Evolutionary conservation across 1,284 basidiomycete species (phyloP).

Genomic region (Clitocybe nebularis): DNA sequence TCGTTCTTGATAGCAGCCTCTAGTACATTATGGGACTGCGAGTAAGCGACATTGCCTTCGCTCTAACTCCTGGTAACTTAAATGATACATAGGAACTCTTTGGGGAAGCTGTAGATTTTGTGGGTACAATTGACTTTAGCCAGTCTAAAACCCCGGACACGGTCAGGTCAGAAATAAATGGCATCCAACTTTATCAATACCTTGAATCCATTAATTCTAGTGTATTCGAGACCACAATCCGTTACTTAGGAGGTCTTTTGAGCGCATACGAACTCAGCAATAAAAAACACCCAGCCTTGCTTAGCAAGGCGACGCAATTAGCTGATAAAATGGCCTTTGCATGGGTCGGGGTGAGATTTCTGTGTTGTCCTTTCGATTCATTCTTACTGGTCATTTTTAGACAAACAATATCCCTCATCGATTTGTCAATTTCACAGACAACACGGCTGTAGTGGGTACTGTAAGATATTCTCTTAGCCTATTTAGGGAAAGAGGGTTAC

Average conservation of each 20-base stretch:
- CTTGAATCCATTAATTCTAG: slow-evolving; percentile 30
- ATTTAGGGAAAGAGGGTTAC: background rate
- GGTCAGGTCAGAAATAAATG: slow-evolving; percentile 45
- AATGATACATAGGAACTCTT: slow-evolving; percentile 43
- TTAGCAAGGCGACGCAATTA: slow-evolving; percentile 66
- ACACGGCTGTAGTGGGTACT: slow-evolving; percentile 33
- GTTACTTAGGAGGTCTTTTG: slow-evolving; percentile 68
- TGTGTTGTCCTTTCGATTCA: background rate
- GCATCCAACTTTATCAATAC: background rate
- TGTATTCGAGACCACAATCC: slow-evolving; percentile 88
- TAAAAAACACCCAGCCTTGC: slow-evolving; percentile 44
- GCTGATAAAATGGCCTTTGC: slow-evolving; percentile 66
- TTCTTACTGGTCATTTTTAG: slow-evolving; percentile 24
- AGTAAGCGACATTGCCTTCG: slow-evolving; percentile 26
- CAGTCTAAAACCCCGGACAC: slow-evolving; percentile 44
- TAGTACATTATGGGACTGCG: slow-evolving; percentile 54
- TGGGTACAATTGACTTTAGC: slow-evolving; percentile 52
- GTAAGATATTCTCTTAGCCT: slow-evolving; percentile 31
- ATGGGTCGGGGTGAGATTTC: slow-evolving; percentile 46
- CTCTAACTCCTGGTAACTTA: slow-evolving; percentile 1
- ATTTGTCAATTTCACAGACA: slow-evolving; percentile 49
- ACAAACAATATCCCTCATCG: slow-evolving; percentile 50
- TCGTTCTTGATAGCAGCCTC: slow-evolving; percentile 4
- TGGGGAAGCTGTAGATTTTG: slow-evolving; percentile 48
- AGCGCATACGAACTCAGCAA: slow-evolving; percentile 84